phyloP scores from a whole-genome alignment of 1,284 basidiomycete genomes.

The Volvariella surrecta region DNA sequence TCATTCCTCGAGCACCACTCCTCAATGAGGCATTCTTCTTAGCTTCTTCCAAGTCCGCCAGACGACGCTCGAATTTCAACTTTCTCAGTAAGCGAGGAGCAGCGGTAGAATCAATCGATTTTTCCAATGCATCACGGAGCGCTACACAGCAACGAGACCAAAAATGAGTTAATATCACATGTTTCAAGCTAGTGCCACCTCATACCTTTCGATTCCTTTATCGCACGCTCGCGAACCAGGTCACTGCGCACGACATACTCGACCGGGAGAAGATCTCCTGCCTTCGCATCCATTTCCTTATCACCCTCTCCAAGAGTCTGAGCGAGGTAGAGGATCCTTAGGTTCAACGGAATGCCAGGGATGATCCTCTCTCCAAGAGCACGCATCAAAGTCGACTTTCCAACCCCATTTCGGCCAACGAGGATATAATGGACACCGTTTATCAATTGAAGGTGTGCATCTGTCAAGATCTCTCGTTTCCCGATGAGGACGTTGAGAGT shows the following conservation, averaged over 20 bases:
- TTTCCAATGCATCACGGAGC: neutral
- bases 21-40: slow-evolving; percentile 46
- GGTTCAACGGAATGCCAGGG: slow-evolving; percentile 39
- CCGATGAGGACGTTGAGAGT: slow-evolving; percentile 26
- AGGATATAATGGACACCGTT: slow-evolving; percentile 42
- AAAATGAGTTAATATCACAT: slow-evolving; percentile 11
- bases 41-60: slow-evolving; percentile 32
- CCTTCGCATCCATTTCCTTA: neutral
- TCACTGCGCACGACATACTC: slow-evolving; percentile 27
- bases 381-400: slow-evolving; percentile 43
- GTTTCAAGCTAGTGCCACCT: neutral
- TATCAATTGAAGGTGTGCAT: slow-evolving; percentile 44
- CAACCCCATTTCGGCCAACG: slow-evolving; percentile 50
- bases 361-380: slow-evolving; percentile 36
- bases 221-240: slow-evolving; percentile 18
- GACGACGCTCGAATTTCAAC: slow-evolving; percentile 17
- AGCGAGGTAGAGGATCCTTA: slow-evolving; percentile 45
- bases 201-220: slow-evolving; percentile 19
- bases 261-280: neutral
- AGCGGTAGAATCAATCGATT: slow-evolving; percentile 14
- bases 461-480: slow-evolving; percentile 39
- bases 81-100: slow-evolving; percentile 18
- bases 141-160: no score
- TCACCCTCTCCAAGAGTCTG: slow-evolving; percentile 27
- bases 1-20: slow-evolving; percentile 51